Evolutionary conservation across 805 yeast genomes (phyloP).

Genomic region (Ogataea zsoltii): DNA sequence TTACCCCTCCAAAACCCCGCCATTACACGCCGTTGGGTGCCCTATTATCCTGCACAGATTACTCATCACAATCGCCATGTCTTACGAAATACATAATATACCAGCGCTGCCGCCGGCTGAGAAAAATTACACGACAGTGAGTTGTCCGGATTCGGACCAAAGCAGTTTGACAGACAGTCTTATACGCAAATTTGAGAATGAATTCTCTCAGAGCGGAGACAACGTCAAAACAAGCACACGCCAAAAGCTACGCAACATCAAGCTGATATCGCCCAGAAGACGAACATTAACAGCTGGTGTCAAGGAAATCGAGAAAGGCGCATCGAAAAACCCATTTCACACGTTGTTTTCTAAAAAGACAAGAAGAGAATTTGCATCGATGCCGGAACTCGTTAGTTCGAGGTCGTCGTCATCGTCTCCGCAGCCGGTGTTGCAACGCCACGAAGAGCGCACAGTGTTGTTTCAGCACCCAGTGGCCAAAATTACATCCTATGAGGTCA

Average conservation of each 20-base stretch:
- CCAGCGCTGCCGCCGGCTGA: conserved; percentile 4
- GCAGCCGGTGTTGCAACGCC: neutral
- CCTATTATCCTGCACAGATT: neutral
- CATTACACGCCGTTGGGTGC: neutral
- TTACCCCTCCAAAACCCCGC: neutral
- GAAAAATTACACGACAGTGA: neutral
- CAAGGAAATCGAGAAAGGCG: conserved; percentile 8
- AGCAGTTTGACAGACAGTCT: conserved; percentile 21
- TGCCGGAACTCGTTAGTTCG: conserved; percentile 1
- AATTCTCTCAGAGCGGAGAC: conserved; percentile 6
- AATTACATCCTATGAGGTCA: conserved; percentile 19
- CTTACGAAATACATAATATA: neutral
- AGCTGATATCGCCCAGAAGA: conserved; percentile 17
- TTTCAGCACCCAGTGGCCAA: conserved; percentile 13
- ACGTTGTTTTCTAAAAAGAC: conserved; percentile 15
- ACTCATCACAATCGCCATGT: conserved; percentile 4
- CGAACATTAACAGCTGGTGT: conserved; percentile 7
- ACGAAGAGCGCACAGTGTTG: conserved; percentile 14
- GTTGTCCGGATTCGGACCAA: conserved; percentile 9
- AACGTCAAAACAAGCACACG: conserved; percentile 4
- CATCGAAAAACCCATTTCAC: conserved; percentile 17
- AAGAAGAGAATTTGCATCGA: conserved; percentile 7
- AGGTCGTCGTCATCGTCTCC: conserved; percentile 2
- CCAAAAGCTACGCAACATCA: conserved; percentile 12
- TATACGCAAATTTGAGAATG: conserved; percentile 20